phyloP scores from a whole-genome alignment of 768 basidiomycete species.

The Butyriboletus loyo region DNA sequence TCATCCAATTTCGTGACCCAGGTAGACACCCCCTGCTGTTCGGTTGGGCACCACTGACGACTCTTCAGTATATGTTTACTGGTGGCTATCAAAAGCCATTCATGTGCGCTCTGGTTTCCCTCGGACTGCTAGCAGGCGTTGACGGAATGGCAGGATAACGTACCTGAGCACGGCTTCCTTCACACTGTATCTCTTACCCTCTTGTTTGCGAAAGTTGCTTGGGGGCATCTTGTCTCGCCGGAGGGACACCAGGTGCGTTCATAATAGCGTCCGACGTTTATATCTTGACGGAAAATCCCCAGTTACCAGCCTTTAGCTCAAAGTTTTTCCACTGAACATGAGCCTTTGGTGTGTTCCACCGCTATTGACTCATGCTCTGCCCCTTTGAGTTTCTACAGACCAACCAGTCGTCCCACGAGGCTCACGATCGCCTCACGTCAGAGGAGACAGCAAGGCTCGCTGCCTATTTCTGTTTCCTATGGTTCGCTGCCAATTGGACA shows the following conservation, averaged over 20 bases:
- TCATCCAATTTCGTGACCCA: conserved; percentile 84
- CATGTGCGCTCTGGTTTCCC: conserved; percentile 46
- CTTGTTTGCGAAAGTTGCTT: conserved; percentile 36
- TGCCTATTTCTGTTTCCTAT: conserved; percentile 77
- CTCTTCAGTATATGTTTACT: conserved; percentile 45
- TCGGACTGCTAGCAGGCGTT: neutral
- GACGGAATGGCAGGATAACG: conserved; percentile 56
- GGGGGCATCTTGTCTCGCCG: neutral
- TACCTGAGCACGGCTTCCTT: conserved; percentile 94
- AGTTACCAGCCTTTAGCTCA: conserved; percentile 28
- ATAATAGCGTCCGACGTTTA: neutral
- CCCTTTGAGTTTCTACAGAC: conserved; percentile 7
- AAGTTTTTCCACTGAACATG: conserved; percentile 9
- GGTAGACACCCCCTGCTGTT: conserved; percentile 34
- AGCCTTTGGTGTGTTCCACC: conserved; percentile 17
- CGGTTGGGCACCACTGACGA: conserved; percentile 4
- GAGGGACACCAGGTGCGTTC: conserved; percentile 11
- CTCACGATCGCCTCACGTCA: conserved; percentile 46
- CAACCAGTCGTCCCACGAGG: conserved; percentile 7
- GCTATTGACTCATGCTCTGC: neutral
- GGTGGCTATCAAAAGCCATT: conserved; percentile 88
- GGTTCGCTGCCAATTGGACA: conserved; percentile 94
- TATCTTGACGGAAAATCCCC: neutral
- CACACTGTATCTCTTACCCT: conserved; percentile 73
- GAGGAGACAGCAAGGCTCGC: conserved; percentile 79